Evolutionary conservation across 768 basidiomycete genomes (phyloP), one percentile per base, ranked within the genome.

Genomic region (Candolleomyces aberdarensis): DNA sequence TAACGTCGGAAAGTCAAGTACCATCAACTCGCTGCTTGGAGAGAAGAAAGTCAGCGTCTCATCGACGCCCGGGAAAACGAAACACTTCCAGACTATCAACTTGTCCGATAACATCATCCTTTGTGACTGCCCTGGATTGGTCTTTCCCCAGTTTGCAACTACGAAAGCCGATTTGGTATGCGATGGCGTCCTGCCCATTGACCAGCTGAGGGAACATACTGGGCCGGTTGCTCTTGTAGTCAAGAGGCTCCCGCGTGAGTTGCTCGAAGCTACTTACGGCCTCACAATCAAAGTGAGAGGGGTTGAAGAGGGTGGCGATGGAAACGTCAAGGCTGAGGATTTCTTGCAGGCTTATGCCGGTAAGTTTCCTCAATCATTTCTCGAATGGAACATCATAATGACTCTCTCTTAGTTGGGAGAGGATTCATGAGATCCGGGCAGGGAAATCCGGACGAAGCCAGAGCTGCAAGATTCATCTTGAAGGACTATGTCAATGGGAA

Each of bases 21-120:
- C 97, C 5, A 96, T 99, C 69, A 99, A 99, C 71, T 91, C 96
- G 6, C 82, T 99, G 7, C 81, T 99, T 5, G 97, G 96, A 41
- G 91, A 94, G 72, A 96, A 97, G 78, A 94, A 92, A 81, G 97
- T 99, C 64, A 97, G 94, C 70, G 97, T 99, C 29, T 98, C 96
- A 4, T 88, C 96, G 0, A 99, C 97, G 0, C 97, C 97, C 0
- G 97, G 97, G 63, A 92, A 98, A 77, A 99, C 97, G 14, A 99
- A 99, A 71, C 96, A 99, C 74, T 98, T 98, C 76, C 97, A 99
- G 74, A 98, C 97, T 0, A 95, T 98, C 66, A 86, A 94, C 68
- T 83, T 99, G n/a, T 95, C 94, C 11, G 85, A 89, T 17, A 79
- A 85, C 3, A 89, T 98, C 46, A 79, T 89, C 50, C 84, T 99